Conservation (phyloP, 192 early-diverging fungal species). For the Podila minutissima region DNA sequence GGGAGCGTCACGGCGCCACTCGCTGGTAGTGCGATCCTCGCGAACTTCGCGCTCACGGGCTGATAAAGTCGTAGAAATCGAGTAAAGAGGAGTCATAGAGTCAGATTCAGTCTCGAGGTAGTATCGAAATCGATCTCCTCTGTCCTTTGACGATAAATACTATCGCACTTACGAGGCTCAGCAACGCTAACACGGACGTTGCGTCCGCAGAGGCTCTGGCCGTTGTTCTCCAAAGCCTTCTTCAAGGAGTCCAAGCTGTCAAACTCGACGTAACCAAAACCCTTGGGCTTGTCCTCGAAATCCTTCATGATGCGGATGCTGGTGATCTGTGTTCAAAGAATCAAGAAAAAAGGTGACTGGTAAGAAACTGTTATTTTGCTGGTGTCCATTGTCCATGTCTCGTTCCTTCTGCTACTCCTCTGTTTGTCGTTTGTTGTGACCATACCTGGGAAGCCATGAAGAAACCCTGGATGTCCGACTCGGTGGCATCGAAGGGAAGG, state of each 20-base stretch:
- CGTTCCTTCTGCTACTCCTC: neutral
- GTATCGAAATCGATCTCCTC: neutral
- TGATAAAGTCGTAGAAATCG: neutral
- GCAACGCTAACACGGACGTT: conserved; percentile 88
- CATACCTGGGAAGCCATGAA: conserved; percentile 77
- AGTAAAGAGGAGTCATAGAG: neutral
- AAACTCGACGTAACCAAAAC: conserved; percentile 98
- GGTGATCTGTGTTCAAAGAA: conserved; percentile 62
- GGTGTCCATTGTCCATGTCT: no score
- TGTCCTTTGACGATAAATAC: neutral
- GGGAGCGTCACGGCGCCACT: conserved; percentile 65
- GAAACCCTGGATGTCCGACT: conserved; percentile 76
- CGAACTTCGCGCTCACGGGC: conserved; percentile 62
- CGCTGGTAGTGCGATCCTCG: conserved; percentile 68
- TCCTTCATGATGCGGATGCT: conserved; percentile 86
- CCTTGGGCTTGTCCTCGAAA: conserved; percentile 84
- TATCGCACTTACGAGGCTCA: conserved; percentile 75
- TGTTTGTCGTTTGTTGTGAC: neutral
- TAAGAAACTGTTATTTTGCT: no score
- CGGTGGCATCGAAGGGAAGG: conserved; percentile 85
- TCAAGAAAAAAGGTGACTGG: no score
- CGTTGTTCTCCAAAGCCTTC: conserved; percentile 75
- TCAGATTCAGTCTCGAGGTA: neutral
- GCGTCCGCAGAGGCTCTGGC: conserved; percentile 74
- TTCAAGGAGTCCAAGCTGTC: conserved; percentile 83